These are phyloP conservation scores for Microdochium nivale DNA, from an alignment of 2,329 filamentous ascomycete genomes.

Conservation along the genomic window DNA sequence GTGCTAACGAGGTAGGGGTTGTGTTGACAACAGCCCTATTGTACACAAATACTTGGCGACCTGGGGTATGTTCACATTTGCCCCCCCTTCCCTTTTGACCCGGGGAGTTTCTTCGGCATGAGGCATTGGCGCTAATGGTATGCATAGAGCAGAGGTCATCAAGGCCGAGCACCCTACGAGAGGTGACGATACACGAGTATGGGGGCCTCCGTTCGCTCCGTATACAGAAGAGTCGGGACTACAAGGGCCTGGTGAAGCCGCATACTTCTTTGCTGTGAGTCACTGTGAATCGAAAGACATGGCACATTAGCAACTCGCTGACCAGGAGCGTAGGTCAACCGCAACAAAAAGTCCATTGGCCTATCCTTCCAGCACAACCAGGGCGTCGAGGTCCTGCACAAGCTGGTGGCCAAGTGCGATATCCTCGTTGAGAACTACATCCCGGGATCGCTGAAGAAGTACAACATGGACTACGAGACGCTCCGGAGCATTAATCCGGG, in stretches of 20 bases:
- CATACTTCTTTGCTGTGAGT: slow-evolving; percentile 82
- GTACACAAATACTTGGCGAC: slow-evolving; percentile 92
- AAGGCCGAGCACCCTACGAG: slow-evolving; percentile 91
- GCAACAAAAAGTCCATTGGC: slow-evolving; percentile 92
- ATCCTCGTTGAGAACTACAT: slow-evolving; percentile 96
- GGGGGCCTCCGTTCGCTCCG: slow-evolving; percentile 88
- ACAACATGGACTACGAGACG: slow-evolving; percentile 79
- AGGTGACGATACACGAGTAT: slow-evolving; percentile 90
- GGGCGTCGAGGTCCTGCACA: slow-evolving; percentile 81
- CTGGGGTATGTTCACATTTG: slow-evolving; percentile 86
- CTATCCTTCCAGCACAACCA: slow-evolving; percentile 82
- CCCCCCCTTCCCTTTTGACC: slow-evolving; percentile 11
- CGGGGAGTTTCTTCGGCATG: too few species aligned
- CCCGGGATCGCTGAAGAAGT: slow-evolving; percentile 82
- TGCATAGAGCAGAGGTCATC: slow-evolving; percentile 78
- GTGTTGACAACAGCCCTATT: slow-evolving; percentile 66
- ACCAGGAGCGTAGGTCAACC: slow-evolving; percentile 59
- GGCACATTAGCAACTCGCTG: too few species aligned
- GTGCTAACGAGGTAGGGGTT: too few species aligned
- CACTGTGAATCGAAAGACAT: background rate
- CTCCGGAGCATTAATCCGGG: slow-evolving; percentile 73
- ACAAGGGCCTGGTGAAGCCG: slow-evolving; percentile 77
- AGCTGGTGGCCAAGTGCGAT: slow-evolving; percentile 75
- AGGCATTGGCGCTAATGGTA: slow-evolving; percentile 16
- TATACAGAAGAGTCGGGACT: slow-evolving; percentile 54